phyloP scores from a whole-genome alignment of 257 asterid genomes.

The Capsicum chinense region DNA sequence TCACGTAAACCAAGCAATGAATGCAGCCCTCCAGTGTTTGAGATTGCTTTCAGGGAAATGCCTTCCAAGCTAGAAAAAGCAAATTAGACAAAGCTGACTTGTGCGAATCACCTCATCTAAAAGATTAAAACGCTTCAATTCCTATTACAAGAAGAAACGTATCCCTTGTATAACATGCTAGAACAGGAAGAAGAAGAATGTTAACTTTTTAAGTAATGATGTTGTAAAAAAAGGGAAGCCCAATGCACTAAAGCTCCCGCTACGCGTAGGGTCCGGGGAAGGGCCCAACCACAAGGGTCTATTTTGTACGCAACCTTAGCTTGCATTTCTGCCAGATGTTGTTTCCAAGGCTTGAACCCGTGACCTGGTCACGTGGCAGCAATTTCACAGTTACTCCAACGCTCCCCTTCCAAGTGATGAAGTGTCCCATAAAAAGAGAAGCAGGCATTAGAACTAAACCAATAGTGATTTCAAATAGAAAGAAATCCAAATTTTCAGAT shows the following conservation, averaged over 20 bases:
- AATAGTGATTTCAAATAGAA: background rate
- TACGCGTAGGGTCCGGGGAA: too few species aligned
- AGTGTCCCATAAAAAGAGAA: background rate
- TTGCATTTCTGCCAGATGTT: too few species aligned
- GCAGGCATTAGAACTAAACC: background rate
- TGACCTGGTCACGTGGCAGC: too few species aligned
- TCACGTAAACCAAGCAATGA: slow-evolving; percentile 65
- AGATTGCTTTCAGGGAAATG: slow-evolving; percentile 62
- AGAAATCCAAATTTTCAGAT: background rate
- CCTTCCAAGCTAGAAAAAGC: slow-evolving; percentile 64
- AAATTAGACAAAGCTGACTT: background rate
- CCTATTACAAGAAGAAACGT: background rate
- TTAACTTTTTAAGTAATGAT: background rate
- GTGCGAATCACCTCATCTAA: slow-evolving; percentile 22
- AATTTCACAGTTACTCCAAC: too few species aligned
- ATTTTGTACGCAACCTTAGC: too few species aligned
- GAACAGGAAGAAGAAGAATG: slow-evolving; percentile 5
- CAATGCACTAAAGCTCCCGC: too few species aligned
- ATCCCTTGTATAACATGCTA: background rate
- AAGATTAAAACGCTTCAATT: slow-evolving; percentile 11
- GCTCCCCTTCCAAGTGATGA: too few species aligned
- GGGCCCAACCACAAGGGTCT: too few species aligned
- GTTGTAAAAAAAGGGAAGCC: background rate
- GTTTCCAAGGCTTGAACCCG: too few species aligned
- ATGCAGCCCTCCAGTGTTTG: slow-evolving; percentile 81